Conservation (phyloP, 331 rosid genomes). For the Pyracantha coccinea region DNA sequence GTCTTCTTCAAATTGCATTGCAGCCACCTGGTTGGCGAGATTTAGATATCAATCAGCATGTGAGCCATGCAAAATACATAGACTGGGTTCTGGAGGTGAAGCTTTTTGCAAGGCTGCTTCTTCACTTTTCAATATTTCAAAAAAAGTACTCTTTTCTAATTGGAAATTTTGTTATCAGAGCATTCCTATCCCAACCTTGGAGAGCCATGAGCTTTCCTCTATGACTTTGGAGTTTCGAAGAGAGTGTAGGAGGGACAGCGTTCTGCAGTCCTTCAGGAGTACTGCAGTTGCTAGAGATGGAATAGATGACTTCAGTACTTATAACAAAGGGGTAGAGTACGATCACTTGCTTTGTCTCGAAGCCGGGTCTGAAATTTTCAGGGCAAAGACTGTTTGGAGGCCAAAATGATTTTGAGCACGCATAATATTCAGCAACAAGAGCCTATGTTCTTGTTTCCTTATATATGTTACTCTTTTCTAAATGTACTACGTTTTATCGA, state of each 20-base stretch:
- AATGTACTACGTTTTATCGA: too few species aligned
- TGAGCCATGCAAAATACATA: conserved; percentile 28
- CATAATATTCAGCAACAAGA: background rate
- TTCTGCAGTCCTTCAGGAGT: background rate
- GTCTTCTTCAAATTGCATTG: background rate
- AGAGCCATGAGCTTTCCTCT: background rate
- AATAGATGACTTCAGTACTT: background rate
- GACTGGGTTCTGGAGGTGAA: conserved; percentile 34
- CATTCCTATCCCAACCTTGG: background rate
- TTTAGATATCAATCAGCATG: conserved; percentile 33
- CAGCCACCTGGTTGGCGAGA: conserved; percentile 32
- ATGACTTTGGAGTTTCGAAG: conserved; percentile 11
- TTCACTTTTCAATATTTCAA: too few species aligned
- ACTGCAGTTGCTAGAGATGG: background rate
- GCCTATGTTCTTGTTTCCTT: too few species aligned
- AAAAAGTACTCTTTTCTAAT: background rate
- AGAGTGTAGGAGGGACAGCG: background rate
- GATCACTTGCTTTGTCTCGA: background rate
- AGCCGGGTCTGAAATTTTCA: conserved; percentile 21
- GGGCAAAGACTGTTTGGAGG: conserved; percentile 9
- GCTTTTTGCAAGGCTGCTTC: background rate
- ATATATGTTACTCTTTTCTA: too few species aligned
- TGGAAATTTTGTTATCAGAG: conserved; percentile 1
- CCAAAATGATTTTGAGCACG: background rate
- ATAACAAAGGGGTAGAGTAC: background rate